phyloP scores from a whole-genome alignment of 1,284 basidiomycete genomes.

The Neolentinus lepideus region DNA sequence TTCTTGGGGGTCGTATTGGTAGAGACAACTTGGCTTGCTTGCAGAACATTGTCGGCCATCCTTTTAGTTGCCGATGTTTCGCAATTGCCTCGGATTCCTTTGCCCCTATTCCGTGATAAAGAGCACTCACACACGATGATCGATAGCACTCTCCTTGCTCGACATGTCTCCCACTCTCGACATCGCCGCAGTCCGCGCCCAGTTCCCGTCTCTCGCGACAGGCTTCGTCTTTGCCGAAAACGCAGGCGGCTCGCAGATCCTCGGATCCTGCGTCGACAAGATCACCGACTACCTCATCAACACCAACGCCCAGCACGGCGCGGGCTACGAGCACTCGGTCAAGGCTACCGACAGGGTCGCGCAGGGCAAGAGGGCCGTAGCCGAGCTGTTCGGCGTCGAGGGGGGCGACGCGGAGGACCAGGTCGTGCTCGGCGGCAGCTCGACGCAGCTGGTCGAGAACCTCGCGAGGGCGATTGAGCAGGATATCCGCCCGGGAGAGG shows the following conservation, averaged over 20 bases:
- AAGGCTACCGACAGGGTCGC: conserved; percentile 44
- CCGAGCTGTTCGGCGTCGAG: conserved; percentile 55
- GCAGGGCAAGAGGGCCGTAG: conserved; percentile 44
- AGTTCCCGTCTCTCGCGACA: conserved; percentile 55
- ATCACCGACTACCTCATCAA: conserved; percentile 62
- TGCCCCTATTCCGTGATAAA: no score
- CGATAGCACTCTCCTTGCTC: background rate
- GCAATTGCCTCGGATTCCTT: no score
- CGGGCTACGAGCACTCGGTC: conserved; percentile 54
- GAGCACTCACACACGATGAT: background rate
- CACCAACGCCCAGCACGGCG: conserved; percentile 70
- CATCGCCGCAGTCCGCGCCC: conserved; percentile 42
- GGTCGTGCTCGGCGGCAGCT: conserved; percentile 60
- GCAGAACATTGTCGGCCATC: no score
- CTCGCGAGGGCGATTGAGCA: conserved; percentile 51
- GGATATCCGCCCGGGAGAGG: conserved; percentile 49
- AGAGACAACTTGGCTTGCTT: no score
- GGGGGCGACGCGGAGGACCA: conserved; percentile 39
- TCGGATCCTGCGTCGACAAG: conserved; percentile 43
- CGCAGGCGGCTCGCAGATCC: conserved; percentile 70
- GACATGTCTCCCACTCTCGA: conserved; percentile 27
- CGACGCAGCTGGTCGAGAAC: conserved; percentile 64
- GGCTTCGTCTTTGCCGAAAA: conserved; percentile 72
- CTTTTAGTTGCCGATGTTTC: no score
- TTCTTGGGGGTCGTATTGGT: no score